These are phyloP conservation scores for Aspergillus ustus DNA, from an alignment of 2,329 filamentous ascomycete species.

Conservation along the genomic window DNA sequence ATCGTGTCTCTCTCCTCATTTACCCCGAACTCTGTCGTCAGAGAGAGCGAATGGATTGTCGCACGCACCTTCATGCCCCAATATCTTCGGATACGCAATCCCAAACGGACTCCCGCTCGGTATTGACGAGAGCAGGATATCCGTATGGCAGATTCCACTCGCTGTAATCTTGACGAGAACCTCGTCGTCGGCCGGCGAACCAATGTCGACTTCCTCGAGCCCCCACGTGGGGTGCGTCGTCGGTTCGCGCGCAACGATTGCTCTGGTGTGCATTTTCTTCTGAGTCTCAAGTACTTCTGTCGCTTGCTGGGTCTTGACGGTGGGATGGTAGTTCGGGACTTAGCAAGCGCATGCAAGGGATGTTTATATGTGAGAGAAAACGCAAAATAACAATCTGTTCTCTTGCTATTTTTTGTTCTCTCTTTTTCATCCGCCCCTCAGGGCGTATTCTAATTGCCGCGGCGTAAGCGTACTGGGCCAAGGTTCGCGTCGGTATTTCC, in stretches of 20 bases:
- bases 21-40: not conserved
- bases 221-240: not conserved
- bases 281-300: not conserved
- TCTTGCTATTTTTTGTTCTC: not conserved
- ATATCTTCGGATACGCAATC: constrained; percentile 31
- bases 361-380: too few relatives aligned
- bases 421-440: not conserved
- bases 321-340: too few relatives aligned
- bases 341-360: too few relatives aligned
- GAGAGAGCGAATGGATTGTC: not conserved
- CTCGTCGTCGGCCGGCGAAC: constrained; percentile 22
- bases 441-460: not conserved
- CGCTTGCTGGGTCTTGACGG: not conserved
- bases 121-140: constrained; percentile 18
- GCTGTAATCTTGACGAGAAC: constrained; percentile 23
- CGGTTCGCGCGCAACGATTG: constrained; percentile 13
- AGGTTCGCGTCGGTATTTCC: not conserved
- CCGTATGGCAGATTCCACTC: constrained; percentile 26
- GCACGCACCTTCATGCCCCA: constrained; percentile 33
- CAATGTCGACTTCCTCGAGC: constrained; percentile 1
- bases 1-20: not conserved
- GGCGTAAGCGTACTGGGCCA: not conserved
- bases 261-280: not conserved
- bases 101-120: constrained; percentile 9
- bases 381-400: not conserved